Percentiles rank a stretch among this genome's conserved stretches.
phyloP scores from a whole-genome alignment of 2,329 filamentous ascomycete species.

The Hawksworthiomyces lignivorus region DNA sequence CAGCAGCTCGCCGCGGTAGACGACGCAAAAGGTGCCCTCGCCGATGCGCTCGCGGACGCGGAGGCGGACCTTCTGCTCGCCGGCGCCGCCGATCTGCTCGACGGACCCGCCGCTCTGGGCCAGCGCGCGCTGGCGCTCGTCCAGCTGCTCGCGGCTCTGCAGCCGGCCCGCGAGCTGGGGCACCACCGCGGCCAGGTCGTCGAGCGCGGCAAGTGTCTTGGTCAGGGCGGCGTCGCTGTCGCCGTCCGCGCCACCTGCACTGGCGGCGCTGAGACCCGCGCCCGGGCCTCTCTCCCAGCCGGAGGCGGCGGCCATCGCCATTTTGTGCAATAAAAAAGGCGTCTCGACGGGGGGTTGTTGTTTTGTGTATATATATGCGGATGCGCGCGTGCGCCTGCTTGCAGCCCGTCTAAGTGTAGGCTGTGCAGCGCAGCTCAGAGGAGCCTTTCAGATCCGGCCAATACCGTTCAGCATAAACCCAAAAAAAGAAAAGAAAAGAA shows the following conservation, averaged over 20 bases:
- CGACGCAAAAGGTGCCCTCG: slow-evolving; percentile 16
- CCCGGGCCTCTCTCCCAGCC: slow-evolving; percentile 10
- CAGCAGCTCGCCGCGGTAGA: slow-evolving; percentile 12
- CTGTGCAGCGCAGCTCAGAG: too few relatives aligned
- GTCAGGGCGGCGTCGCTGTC: not conserved
- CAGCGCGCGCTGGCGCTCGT: slow-evolving; percentile 52
- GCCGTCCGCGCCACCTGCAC: not conserved
- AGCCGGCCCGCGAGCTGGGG: slow-evolving; percentile 26
- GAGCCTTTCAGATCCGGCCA: too few relatives aligned
- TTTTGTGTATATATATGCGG: too few relatives aligned
- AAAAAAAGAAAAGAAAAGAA: too few relatives aligned
- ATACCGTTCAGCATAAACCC: too few relatives aligned
- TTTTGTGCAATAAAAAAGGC: too few relatives aligned
- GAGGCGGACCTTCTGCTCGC: slow-evolving; percentile 9
- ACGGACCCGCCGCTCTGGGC: slow-evolving; percentile 3
- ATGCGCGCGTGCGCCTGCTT: too few relatives aligned
- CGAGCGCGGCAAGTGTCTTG: slow-evolving; percentile 10
- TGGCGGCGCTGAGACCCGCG: slow-evolving; percentile 8
- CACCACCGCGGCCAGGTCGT: slow-evolving; percentile 8
- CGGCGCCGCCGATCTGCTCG: slow-evolving; percentile 3
- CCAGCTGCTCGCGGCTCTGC: slow-evolving; percentile 82
- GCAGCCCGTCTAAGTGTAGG: too few relatives aligned
- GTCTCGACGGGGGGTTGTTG: too few relatives aligned
- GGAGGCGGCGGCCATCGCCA: slow-evolving; percentile 12
- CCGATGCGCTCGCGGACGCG: slow-evolving; percentile 12